Conservation (phyloP, 2,329 filamentous ascomycete genomes). For the Beauveria caledonica region DNA sequence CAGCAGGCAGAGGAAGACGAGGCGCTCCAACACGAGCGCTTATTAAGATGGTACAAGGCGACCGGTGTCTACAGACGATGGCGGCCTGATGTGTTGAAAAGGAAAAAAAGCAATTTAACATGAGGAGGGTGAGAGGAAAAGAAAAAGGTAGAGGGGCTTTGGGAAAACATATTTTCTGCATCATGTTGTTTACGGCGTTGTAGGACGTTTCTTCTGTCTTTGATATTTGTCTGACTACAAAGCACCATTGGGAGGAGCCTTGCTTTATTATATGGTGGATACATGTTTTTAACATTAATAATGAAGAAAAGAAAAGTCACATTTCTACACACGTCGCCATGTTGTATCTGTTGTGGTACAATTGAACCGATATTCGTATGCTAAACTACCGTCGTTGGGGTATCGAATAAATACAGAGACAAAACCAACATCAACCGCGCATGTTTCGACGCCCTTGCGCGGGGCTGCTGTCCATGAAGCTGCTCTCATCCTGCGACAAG, state of each 20-base stretch:
- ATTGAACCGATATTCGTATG: neutral
- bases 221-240: neutral
- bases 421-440: constrained; percentile 14
- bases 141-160: neutral
- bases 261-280: neutral
- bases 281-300: neutral
- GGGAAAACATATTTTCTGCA: neutral
- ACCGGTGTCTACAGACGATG: neutral
- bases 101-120: neutral
- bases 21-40: neutral
- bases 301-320: neutral
- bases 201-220: neutral
- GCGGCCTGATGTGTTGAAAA: neutral
- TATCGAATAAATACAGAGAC: neutral
- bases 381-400: neutral
- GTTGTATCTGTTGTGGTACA: neutral
- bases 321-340: neutral
- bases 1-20: neutral
- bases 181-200: neutral
- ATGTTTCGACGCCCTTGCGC: constrained; percentile 30
- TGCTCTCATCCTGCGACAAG: constrained; percentile 50
- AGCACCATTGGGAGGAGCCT: neutral
- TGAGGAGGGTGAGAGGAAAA: neutral
- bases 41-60: neutral
- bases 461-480: constrained; percentile 47